Base-by-base conservation (phyloP, 148 eudicot genomes). In the Camellia sinensis region DNA sequence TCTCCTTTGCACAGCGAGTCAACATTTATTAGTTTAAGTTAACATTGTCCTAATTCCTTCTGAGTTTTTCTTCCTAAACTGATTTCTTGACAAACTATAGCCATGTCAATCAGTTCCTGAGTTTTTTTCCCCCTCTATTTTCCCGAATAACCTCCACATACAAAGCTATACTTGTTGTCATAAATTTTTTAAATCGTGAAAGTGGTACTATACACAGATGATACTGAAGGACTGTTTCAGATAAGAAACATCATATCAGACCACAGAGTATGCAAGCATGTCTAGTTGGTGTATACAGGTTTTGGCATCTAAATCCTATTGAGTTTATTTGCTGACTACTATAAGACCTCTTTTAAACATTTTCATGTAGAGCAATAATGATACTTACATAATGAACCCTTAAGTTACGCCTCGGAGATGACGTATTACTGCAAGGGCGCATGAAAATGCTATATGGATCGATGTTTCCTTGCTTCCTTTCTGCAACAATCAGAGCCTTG, bases 371-470 rank as follows among this genome's bases (percentile, higher is more conserved):
- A 19, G 46, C 53, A 5, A 29, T 3, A 80, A 54, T 54, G 73
- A 63, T 40, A 83, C 97, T 92, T 86, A 94, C 98, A 82, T 91
- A 94, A 82, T 87, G 97, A 71, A 95, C 95, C 83, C 89, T 83
- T 65, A 90, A 86, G 41, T 78, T 86, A 72, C 73, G 90, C 71
- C 73, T 87, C 79, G 86, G 78, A 52, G 90, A 77, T 7, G 86
- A 80, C 9, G 88, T 78, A 69, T 73, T 79, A 65, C 84, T 90
- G 85, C 98, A 94, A 17, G 95, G 86, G 52, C 74, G 84, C 2
- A 95, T 94, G 69, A 83, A 94, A 52, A 94, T 94, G 82, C 97
- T 94, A 85, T 94, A 94, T 4, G 92, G 93, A 80, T 94, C 98
- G 18, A 94, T 94, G 79, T 90, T 91, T 71, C 98, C 98, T 69